Base-by-base conservation (phyloP, 208 protist species). In the Acanthamoeba royreba region DNA sequence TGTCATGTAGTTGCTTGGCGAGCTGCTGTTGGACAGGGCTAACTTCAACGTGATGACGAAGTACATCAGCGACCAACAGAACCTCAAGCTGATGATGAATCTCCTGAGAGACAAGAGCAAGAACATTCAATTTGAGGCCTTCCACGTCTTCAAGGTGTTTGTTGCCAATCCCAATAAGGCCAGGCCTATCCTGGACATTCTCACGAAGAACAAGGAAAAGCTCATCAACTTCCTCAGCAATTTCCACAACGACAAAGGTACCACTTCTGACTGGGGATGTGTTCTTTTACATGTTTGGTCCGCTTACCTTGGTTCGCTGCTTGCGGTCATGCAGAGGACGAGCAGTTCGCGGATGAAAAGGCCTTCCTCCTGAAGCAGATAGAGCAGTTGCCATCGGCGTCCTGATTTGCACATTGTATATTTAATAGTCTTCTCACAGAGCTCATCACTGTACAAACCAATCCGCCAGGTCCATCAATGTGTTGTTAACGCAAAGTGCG, bases 61-160 rank as follows among this genome's bases (percentile, higher is more conserved):
- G 66, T 99, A 98, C 96, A 98, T 99, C 72, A 94, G 94, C 31
- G 85, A 95, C 46, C 52, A 95, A 5, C 85, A 96, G 7, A 98
- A 99, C 93, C 95, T 99, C 35, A 98, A 98, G 87, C 46, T 97
- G 28, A 98, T 99, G 92, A 99, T 99, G 98, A 98, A 96, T 42
- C 94, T 99, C 31, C 95, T 99, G n/a, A 69, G 96, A 11, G 98
- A 98, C 88, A 95, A 96, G 72, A 95, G 77, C 53, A 94, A 96
- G 40, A 97, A 96, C 83, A 98, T 99, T 52, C 98, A 99, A 90
- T 99, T 98, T 88, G 98, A 99, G 94, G 98, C 98, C 22, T 99
- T 99, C 94, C 98, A 99, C 93, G 98, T 99, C 2, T 99, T 99
- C 93, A 98, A 98, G 95, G 96, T 99, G 19, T 99, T 99, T 95